Conservation (phyloP, 495 filamentous ascomycete genomes). For the Letharia lupina region DNA sequence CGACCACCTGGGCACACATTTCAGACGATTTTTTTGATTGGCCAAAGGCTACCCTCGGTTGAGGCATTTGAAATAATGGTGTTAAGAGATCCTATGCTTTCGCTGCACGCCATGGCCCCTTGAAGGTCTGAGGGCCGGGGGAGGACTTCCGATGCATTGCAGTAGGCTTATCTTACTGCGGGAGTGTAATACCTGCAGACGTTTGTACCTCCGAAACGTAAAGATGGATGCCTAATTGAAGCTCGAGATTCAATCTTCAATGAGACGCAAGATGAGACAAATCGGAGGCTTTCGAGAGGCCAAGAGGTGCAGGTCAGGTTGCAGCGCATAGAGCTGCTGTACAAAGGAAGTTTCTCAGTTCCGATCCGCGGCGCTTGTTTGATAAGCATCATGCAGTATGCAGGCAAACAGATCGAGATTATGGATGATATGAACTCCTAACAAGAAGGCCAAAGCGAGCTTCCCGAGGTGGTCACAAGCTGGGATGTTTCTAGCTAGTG, state of each 20-base stretch:
- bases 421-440: neutral
- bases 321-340: neutral
- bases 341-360: neutral
- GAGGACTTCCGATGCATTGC: neutral
- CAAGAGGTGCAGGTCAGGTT: neutral
- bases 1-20: neutral
- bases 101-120: neutral
- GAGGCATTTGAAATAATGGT: neutral
- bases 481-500: neutral
- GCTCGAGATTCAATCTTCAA: neutral
- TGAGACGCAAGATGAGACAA: neutral
- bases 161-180: neutral
- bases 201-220: neutral
- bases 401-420: neutral
- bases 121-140: neutral
- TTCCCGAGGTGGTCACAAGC: neutral
- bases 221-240: neutral
- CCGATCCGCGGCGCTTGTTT: neutral
- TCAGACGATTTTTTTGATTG: neutral
- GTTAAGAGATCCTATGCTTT: neutral
- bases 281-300: neutral
- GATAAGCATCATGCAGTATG: conserved; percentile 1
- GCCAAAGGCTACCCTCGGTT: neutral
- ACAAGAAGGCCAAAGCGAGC: neutral
- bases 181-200: neutral